Conservation (phyloP, 257 asterid genomes). For the Eustoma russellianum region DNA sequence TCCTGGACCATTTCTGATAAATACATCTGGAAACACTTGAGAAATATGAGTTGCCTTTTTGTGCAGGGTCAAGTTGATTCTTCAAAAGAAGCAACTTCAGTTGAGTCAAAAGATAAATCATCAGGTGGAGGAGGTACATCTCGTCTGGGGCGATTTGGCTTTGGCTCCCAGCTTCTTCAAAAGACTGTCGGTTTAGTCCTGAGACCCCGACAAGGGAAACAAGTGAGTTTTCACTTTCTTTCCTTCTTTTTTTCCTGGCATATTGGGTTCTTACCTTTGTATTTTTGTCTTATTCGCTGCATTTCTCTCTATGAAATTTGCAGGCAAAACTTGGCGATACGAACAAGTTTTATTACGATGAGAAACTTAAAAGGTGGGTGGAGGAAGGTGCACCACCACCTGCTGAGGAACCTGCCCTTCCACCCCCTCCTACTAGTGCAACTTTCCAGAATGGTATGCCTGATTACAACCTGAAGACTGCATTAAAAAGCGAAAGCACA, state of each 20-base stretch:
- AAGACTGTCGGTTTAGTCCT: conserved; percentile 37
- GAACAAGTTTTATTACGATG: conserved; percentile 83
- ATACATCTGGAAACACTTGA: neutral
- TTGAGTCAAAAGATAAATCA: conserved; percentile 38
- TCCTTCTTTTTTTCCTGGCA: neutral
- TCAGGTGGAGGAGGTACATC: conserved; percentile 40
- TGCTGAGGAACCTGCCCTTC: conserved; percentile 55
- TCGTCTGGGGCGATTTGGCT: conserved; percentile 56
- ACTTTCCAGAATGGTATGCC: conserved; percentile 76
- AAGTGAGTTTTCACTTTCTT: conserved; percentile 17
- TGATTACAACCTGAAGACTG: conserved; percentile 61
- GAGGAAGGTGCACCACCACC: conserved; percentile 85
- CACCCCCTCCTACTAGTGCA: conserved; percentile 65
- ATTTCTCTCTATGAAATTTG: conserved; percentile 5
- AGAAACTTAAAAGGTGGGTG: conserved; percentile 92
- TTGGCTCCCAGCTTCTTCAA: conserved; percentile 33
- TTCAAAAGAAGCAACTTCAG: conserved; percentile 51
- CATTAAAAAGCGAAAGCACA: conserved; percentile 48
- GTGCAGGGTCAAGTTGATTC: conserved; percentile 53
- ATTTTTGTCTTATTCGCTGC: neutral
- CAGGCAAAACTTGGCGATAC: conserved; percentile 93
- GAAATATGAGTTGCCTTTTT: no score
- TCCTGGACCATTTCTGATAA: conserved; percentile 2
- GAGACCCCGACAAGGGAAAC: conserved; percentile 32
- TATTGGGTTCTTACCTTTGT: neutral